A percentile compares a stretch with the other conserved stretches of the same genome.
Evolutionary conservation across 176 grass and related monocot species (phyloP).

Genomic region (Avena insularis): DNA sequence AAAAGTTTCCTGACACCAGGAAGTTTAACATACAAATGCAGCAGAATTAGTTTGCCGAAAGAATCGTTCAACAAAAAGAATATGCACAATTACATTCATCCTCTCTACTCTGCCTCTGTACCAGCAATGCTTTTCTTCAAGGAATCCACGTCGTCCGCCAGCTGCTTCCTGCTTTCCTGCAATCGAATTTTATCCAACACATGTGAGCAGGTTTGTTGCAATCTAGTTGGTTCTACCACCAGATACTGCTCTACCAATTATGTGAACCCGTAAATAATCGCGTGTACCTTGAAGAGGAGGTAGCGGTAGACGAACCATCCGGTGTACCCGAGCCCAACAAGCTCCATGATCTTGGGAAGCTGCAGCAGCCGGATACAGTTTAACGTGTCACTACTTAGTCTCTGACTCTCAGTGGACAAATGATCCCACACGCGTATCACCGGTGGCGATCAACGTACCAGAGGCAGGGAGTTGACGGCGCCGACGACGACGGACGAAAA

Average conservation of each 20-base stretch:
- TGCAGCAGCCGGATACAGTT: slow-evolving; percentile 33
- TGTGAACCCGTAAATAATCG: not conserved
- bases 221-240: not conserved
- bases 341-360: slow-evolving; percentile 95
- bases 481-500: slow-evolving; percentile 77
- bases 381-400: not conserved
- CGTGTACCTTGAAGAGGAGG: slow-evolving; percentile 91
- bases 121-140: slow-evolving; percentile 90
- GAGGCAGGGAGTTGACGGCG: slow-evolving; percentile 84
- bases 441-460: slow-evolving; percentile 47
- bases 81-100: slow-evolving; percentile 30
- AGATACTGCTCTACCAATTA: not conserved
- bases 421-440: not conserved
- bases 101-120: slow-evolving; percentile 40
- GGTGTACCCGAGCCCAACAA: slow-evolving; percentile 86
- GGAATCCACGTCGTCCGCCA: slow-evolving; percentile 62
- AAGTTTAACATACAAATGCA: not conserved
- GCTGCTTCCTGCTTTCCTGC: slow-evolving; percentile 83
- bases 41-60: slow-evolving; percentile 2
- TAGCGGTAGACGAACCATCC: slow-evolving; percentile 98
- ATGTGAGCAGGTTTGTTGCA: not conserved
- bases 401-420: not conserved
- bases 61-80: slow-evolving; percentile 26
- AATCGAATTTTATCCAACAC: not conserved
- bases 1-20: not conserved